Evolutionary conservation across 306 rosid genomes (phyloP).

Genomic region (Castanea crenata): DNA sequence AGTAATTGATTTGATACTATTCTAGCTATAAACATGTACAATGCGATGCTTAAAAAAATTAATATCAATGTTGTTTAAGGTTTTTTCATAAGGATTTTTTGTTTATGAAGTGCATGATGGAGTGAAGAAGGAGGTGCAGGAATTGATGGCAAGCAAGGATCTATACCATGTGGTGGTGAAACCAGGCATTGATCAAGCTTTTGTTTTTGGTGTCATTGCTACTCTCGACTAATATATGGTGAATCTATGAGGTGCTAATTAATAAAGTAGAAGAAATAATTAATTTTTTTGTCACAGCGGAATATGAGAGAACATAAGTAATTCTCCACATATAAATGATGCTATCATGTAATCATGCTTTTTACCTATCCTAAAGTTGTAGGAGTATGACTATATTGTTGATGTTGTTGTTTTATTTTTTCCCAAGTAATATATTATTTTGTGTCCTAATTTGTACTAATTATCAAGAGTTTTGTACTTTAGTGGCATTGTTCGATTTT

Average conservation of each 20-base stretch:
- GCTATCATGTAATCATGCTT: too few species aligned
- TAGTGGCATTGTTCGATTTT: too few species aligned
- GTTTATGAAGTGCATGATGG: constrained; percentile 28
- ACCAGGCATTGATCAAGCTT: constrained; percentile 51
- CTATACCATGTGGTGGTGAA: constrained; percentile 41
- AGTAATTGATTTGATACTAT: constrained; percentile 21
- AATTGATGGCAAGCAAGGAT: constrained; percentile 36
- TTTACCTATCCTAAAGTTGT: too few species aligned
- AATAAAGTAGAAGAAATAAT: not conserved
- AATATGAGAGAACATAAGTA: not conserved
- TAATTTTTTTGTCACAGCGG: too few species aligned
- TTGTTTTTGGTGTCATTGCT: constrained; percentile 48
- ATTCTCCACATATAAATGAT: too few species aligned
- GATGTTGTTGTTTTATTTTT: not conserved
- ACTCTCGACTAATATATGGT: constrained; percentile 45
- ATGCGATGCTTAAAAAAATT: not conserved
- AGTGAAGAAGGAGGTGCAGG: constrained; percentile 29
- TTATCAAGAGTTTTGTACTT: not conserved
- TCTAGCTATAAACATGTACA: not conserved
- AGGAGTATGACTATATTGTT: not conserved
- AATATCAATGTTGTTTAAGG: too few species aligned
- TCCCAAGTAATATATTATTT: not conserved
- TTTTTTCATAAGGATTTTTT: not conserved
- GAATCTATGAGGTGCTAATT: constrained; percentile 53
- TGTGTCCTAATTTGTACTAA: not conserved